Base-by-base conservation (phyloP, 305 asterid species). In the Ajuga reptans region DNA sequence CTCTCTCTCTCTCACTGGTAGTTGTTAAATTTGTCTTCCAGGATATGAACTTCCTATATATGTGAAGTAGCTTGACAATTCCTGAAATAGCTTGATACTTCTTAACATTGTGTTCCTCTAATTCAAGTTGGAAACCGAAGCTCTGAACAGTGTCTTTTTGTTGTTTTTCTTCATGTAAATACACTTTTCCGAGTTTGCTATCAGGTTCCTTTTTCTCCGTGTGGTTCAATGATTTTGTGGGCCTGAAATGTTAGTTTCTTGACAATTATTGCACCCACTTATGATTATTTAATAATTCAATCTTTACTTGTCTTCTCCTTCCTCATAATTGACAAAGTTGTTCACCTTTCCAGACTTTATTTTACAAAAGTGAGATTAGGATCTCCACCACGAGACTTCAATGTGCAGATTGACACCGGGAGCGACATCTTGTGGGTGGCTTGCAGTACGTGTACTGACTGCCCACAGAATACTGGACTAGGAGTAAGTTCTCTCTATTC, bases 331-430 rank as follows among this genome's bases (percentile, higher is more conserved):
- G 55, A 60, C 15, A 21, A 56, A 31, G 61, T 34, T 12, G 27
- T 78, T 72, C 66, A 8, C 37, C 66, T 55, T 37, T 74, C 76
- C 76, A 93, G 98, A 74, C 91, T 93, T 67, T 90, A 93, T 78
- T 93, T 78, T 66, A 91, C 97, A 4, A 90, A 81, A 83, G 96
- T 93, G 73, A 84, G 83, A 81, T 75, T 93, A 80, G 98, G 98
- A 59, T 79, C 96, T 78, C 96, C 98, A 15, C 98, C 98, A 2
- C 83, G 75, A 65, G 98, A 90, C 55, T 90, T 84, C 81, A 87
- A 85, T 63, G 98, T 93, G 77, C 97, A 88, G 75, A 87, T 93
- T 63, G 98, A 93, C 75, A 93, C 97, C 0, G 97, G 98, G 73
- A 93, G 98, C 47, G 97, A 90, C 64, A 74, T 87, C 62, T 75